Base-by-base conservation (phyloP, 441 rosid genomes). In the Corymbia citriodora region DNA sequence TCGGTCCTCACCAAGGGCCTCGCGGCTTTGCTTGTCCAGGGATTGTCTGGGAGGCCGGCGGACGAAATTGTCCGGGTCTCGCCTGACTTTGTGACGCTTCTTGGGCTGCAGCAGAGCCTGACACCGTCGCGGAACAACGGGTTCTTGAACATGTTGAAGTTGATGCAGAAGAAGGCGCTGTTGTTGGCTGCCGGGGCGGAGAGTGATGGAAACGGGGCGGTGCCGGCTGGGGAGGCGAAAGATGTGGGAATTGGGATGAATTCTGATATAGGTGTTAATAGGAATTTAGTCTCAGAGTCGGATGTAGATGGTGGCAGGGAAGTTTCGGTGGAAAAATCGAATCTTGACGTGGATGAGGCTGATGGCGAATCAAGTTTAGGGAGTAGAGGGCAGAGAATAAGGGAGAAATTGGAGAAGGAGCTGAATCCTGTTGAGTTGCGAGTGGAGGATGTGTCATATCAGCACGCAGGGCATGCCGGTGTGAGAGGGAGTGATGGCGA, bases 141-240 rank as follows among this genome's bases (percentile, higher is more conserved):
- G 88, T 97, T 97, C 90, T 93, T 96, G 91, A 97, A 97, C 93
- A 96, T 97, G 99, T 91, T 97, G 90, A 97, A 92, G 93, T 90
- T 97, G 95, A 97, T 97, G 99, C 97, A 98, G 92, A 96, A 93
- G 94, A 97, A 96, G 91, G 98, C 99, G 40, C 93, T 95, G 91
- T 92, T 89, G 61, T 87, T 98, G 93, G 89, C 87, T 31, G 61
- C 94, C 50, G 94, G 90, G 92, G 89, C 94, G 31, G 95, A 94
- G 54, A 92, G 72, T n/a, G 21, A 90, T 88, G 91, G 86, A 81
- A 81, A 81, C 52, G 90, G 90, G 21, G 70, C 88, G 17, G 52
- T 13, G 21, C 52, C 85, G 17, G 85, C 52, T 16, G 52, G 50
- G 52, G 50, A 74, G 85, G 85, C 85, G 85, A 23, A 40, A 45